A percentile compares a stretch with the other conserved stretches of the same genome.
These are phyloP conservation scores for Physcomitrium patens DNA, from an alignment of 225 moss, liverwort and hornwort genomes.

Conservation along the genomic window DNA sequence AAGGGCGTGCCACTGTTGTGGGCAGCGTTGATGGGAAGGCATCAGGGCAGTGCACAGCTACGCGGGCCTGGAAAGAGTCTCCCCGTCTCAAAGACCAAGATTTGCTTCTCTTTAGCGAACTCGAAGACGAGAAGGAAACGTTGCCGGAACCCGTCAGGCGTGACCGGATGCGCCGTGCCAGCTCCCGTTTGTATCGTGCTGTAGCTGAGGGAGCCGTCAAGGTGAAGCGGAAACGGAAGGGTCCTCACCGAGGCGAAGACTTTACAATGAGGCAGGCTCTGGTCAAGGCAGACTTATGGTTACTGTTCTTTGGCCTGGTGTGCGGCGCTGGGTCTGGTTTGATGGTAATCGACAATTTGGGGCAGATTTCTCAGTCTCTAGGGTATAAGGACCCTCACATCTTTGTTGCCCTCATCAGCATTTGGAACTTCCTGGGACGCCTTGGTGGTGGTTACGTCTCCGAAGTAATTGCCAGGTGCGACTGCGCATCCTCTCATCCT, in stretches of 20 bases:
- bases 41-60: neutral
- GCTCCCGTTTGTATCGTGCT: constrained; percentile 27
- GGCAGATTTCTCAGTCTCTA: constrained; percentile 67
- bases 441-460: constrained; percentile 63
- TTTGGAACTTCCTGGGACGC: constrained; percentile 81
- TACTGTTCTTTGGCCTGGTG: constrained; percentile 59
- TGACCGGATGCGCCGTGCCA: constrained; percentile 17
- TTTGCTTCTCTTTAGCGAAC: constrained; percentile 57
- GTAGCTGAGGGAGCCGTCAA: constrained; percentile 53
- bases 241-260: constrained; percentile 45
- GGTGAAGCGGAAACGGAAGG: constrained; percentile 39
- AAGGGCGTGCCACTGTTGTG: neutral
- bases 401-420: constrained; percentile 68
- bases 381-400: constrained; percentile 58
- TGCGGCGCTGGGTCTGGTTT: constrained; percentile 75
- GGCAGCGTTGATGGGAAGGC: constrained; percentile 2
- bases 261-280: constrained; percentile 54
- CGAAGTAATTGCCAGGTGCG: constrained; percentile 23
- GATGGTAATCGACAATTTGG: constrained; percentile 73
- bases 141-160: constrained; percentile 26
- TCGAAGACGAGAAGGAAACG: constrained; percentile 50
- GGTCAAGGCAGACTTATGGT: constrained; percentile 61
- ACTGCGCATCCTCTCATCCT: too few species aligned
- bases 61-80: neutral
- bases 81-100: constrained; percentile 27